Conservation (phyloP, 352 stramenopile genomes). For the Phytophthora ohioensis region DNA sequence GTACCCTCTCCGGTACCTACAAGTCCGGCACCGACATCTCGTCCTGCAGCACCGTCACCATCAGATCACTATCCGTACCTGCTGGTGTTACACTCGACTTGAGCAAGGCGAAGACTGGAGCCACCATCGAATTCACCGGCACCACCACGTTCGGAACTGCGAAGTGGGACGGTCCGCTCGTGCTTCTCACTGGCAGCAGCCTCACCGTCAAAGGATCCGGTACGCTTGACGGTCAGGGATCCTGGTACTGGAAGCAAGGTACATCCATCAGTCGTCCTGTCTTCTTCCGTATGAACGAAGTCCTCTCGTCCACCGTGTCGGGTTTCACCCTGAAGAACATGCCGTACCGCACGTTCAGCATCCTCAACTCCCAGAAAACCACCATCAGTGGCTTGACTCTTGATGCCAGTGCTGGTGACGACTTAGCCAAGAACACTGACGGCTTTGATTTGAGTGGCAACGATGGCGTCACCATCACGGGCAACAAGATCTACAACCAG, state of each 20-base stretch:
- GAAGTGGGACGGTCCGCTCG: slow-evolving; percentile 38
- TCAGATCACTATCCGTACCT: slow-evolving; percentile 19
- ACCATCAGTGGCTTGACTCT: slow-evolving; percentile 14
- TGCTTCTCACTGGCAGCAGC: slow-evolving; percentile 25
- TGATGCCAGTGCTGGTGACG: slow-evolving; percentile 13
- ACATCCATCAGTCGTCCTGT: slow-evolving; percentile 20
- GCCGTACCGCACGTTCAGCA: slow-evolving; percentile 30
- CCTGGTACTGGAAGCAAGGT: slow-evolving; percentile 47
- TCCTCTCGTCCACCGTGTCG: slow-evolving; percentile 24
- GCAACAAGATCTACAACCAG: slow-evolving; percentile 24
- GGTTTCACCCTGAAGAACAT: slow-evolving; percentile 43
- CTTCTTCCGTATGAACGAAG: slow-evolving; percentile 14
- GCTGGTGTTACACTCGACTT: slow-evolving; percentile 32
- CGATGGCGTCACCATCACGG: slow-evolving; percentile 15
- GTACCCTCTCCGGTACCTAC: slow-evolving; percentile 37
- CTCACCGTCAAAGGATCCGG: slow-evolving; percentile 33
- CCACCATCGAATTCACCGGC: slow-evolving; percentile 38
- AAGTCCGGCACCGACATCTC: slow-evolving; percentile 38
- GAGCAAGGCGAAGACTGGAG: slow-evolving; percentile 34
- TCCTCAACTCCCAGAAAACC: slow-evolving; percentile 25
- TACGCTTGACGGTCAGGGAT: slow-evolving; percentile 39
- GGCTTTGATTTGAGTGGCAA: slow-evolving; percentile 17
- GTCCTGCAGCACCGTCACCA: slow-evolving; percentile 33
- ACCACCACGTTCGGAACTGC: slow-evolving; percentile 42
- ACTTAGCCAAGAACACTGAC: slow-evolving; percentile 20